Evolutionary conservation across 495 filamentous ascomycete species (phyloP), one percentile per base, ranked within the genome.

Genomic region (Pyrenula massariospora): DNA sequence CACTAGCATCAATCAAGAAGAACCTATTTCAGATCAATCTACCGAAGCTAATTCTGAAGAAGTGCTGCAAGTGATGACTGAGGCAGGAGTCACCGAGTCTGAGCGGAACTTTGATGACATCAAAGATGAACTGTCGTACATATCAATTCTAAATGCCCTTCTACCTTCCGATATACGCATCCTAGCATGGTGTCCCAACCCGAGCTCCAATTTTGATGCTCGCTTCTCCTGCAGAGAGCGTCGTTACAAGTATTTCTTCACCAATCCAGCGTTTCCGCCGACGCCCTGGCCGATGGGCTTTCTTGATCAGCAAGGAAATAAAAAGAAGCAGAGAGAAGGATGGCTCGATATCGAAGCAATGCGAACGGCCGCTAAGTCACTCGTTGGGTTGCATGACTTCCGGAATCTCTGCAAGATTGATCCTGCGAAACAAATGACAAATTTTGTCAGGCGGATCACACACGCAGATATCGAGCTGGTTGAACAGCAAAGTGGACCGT

Each of bases 361-460:
- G 93, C 79, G 81, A 2, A 69, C 80, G 62, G 94, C 87, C 0
- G 92, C 92, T 24, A 83, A 80, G 64, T 68, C 81, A 51, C 90
- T 88, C 58, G 82, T 88, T 60, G 94, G 93, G 10, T 63, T 80
- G 22, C 89, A 96, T 71, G 94, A 98, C 70, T 97, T 97, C 73
- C 83, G 93, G 12, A 98, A 98, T 65, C 92, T 97, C 72, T 96
- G 91, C 77, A 91, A 91, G 66, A 69, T 96, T 42, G 94, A 98
- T 70, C 75, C 82, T 0, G 80, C 73, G 60, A 96, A 96, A 73
- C 87, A 94, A 62, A 84, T 95, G 57, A 79, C 83, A 21, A 89
- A 87, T 60, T 98, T 92, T 59, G 70, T 81, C 61, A 75, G 93
- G 15, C 76, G 80, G 15, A 87, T 98, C 56, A 87, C 82, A 64